Conservation (phyloP, 164 flowering plant species). For the Berberis vulgaris region DNA sequence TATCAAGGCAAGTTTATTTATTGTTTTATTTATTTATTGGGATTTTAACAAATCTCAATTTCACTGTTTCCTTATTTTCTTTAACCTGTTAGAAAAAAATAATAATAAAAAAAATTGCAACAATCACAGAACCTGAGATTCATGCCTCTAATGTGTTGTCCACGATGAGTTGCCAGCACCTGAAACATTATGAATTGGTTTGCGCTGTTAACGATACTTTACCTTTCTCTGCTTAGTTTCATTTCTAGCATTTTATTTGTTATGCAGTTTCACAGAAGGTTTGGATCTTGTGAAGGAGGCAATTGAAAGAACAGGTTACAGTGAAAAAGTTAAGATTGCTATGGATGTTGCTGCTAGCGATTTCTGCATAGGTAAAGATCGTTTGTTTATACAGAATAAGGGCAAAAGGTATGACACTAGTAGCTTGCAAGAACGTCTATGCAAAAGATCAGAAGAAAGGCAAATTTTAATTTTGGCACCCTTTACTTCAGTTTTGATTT, state of each 20-base stretch:
- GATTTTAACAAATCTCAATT: not conserved
- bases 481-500: not conserved
- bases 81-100: not conserved
- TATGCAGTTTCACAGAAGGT: slow-evolving; percentile 68
- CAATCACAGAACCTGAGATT: too few species aligned
- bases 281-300: slow-evolving; percentile 91
- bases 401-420: too few species aligned
- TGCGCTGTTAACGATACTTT: not conserved
- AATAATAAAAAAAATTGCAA: too few species aligned
- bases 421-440: too few species aligned
- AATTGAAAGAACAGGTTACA: slow-evolving; percentile 73
- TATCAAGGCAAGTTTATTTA: slow-evolving; percentile 55
- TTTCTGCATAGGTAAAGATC: slow-evolving; percentile 72
- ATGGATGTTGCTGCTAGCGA: slow-evolving; percentile 83
- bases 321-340: slow-evolving; percentile 76
- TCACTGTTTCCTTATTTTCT: not conserved
- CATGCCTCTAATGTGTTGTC: too few species aligned
- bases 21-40: not conserved
- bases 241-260: slow-evolving; percentile 1
- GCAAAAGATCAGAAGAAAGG: too few species aligned
- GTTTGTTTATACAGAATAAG: not conserved
- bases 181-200: not conserved
- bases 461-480: too few species aligned
- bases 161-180: too few species aligned
- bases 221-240: not conserved